Base-by-base conservation (phyloP, 352 stramenopile genomes). In the Phytophthora agathidicida region DNA sequence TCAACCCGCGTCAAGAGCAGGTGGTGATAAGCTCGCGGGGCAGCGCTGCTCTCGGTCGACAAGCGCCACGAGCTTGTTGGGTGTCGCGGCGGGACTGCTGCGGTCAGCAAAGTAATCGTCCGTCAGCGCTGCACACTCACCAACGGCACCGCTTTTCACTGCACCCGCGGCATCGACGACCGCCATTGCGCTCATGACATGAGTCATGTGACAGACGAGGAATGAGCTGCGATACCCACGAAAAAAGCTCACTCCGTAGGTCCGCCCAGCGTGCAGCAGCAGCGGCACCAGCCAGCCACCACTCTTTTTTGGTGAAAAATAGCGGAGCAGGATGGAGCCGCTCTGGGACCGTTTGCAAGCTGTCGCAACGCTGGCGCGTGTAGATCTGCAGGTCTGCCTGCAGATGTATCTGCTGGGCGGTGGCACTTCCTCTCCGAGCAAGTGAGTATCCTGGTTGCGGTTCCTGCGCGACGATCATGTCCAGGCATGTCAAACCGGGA, bases 261-360 rank as follows among this genome's bases (percentile, higher is more conserved):
- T 52, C 39, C 16, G 31, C 52, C 23, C 51, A 52, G 31, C 28
- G 20, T 14, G n/a, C 14, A 22, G 26, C 27, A 30, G 23, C 27
- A 19, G 16, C 22, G 19, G 3, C 42, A 22, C 28, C 52, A 30
- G n/a, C n/a, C n/a, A n/a, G n/a, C n/a, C n/a, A n/a, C n/a, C n/a
- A n/a, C n/a, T n/a, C n/a, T n/a, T 42, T 68, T 57, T 55, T 57
- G 37, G 37, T 37, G 35, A 52, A 51, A 50, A 39, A 54, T 54
- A 10, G 19, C 14, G 24, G 43, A 60, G 27, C 24, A 27, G 30
- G 23, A 46, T 46, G 41, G 31, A 53, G 27, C 47, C 28, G 31
- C 10, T 54, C 17, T 30, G 27, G 36, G 24, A 22, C 26, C 16
- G 11, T n/a, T 24, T 28, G 28, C n/a, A 20, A 51, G 49, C 47